Percentiles rank a stretch among this genome's conserved stretches.
phyloP scores from a whole-genome alignment of 2,329 filamentous ascomycete genomes.

The Phyllosticta capitalensis region DNA sequence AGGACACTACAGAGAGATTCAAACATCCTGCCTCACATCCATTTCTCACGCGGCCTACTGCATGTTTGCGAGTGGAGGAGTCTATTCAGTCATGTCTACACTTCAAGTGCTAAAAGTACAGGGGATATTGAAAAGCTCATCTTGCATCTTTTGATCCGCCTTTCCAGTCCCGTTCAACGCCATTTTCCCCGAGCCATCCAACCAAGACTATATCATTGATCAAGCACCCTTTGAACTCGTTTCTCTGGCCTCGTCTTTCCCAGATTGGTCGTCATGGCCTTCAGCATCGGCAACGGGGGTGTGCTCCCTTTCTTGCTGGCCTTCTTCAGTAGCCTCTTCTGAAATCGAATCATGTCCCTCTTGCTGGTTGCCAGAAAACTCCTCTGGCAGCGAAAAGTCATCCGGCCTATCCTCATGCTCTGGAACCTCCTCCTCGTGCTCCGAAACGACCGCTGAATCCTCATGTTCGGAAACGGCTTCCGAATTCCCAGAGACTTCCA shows the following conservation, averaged over 20 bases:
- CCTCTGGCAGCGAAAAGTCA: neutral
- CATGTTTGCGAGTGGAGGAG: neutral
- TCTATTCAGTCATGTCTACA: neutral
- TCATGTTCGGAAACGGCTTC: neutral
- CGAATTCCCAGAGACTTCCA: neutral
- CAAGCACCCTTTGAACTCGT: neutral
- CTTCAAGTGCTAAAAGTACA: neutral
- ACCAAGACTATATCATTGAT: neutral
- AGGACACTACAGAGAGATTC: no score
- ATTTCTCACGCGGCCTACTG: no score
- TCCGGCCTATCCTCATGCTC: neutral
- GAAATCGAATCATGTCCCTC: neutral
- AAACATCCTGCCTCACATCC: no score
- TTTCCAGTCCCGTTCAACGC: neutral
- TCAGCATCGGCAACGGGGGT: no score
- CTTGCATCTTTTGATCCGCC: neutral
- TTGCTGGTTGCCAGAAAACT: neutral
- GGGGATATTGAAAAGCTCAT: neutral
- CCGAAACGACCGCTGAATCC: neutral
- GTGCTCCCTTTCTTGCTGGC: neutral
- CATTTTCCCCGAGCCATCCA: neutral
- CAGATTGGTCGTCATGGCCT: no score
- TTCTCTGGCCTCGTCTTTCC: neutral
- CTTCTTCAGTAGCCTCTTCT: neutral
- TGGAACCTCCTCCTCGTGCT: neutral